Evolutionary conservation across 129 eudicot species (phyloP).

Genomic region (Escallonia herrerae): DNA sequence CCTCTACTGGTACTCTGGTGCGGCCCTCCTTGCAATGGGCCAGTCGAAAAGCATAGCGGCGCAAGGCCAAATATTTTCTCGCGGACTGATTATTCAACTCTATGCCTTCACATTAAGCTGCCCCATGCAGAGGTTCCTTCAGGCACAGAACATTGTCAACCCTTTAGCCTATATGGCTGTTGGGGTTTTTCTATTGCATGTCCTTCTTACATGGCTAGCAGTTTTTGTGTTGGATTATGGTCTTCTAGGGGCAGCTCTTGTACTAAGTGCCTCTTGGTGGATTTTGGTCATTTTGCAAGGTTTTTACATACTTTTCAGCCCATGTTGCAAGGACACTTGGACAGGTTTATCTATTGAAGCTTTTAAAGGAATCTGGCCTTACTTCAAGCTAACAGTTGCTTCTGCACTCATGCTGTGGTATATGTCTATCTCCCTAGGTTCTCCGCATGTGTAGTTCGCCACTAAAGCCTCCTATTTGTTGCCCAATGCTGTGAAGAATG

Average conservation of each 20-base stretch:
- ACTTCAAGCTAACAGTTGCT: conserved; percentile 32
- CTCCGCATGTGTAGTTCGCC: no score
- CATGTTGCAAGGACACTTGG: conserved; percentile 28
- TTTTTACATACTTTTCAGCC: conserved; percentile 22
- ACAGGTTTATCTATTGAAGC: conserved; percentile 25
- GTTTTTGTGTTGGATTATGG: conserved; percentile 24
- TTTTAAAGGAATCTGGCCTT: conserved; percentile 33
- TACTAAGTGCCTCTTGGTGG: conserved; percentile 32
- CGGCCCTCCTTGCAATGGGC: conserved; percentile 18
- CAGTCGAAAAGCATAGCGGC: conserved; percentile 24
- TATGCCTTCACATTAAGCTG: conserved; percentile 21
- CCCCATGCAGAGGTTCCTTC: conserved; percentile 32
- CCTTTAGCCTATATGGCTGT: conserved; percentile 30
- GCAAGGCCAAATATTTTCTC: conserved; percentile 27
- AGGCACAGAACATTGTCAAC: conserved; percentile 35
- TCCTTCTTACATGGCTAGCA: conserved; percentile 23
- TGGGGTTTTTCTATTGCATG: conserved; percentile 21
- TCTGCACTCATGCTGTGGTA: conserved; percentile 38
- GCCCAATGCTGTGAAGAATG: no score
- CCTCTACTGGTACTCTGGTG: conserved; percentile 25
- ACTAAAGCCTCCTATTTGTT: no score
- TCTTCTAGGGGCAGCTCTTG: conserved; percentile 28
- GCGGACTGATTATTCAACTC: conserved; percentile 27
- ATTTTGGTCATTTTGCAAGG: conserved; percentile 13
- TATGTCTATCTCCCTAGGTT: neutral